Evolutionary conservation across 192 early-diverging fungal species (phyloP).

Genomic region (Coemansia sp.): DNA sequence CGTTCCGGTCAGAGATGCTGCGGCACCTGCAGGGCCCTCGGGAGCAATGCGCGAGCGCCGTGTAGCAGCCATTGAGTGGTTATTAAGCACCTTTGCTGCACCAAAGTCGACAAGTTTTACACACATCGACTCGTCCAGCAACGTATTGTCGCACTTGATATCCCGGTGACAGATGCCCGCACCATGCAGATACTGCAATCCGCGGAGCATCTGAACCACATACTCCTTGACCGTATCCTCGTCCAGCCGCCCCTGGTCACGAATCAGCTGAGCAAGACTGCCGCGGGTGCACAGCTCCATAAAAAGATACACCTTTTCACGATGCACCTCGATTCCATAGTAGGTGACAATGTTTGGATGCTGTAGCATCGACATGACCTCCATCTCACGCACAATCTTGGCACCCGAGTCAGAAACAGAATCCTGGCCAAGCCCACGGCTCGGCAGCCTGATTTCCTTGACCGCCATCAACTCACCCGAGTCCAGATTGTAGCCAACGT

Average conservation of each 20-base stretch:
- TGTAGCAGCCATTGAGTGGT: constrained; percentile 54
- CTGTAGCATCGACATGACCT: constrained; percentile 83
- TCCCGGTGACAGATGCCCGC: constrained; percentile 88
- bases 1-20: constrained; percentile 55
- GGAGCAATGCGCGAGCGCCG: constrained; percentile 32
- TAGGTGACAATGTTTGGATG: constrained; percentile 90
- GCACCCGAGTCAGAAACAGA: constrained; percentile 27
- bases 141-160: constrained; percentile 83
- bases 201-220: constrained; percentile 79
- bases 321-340: constrained; percentile 87
- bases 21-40: constrained; percentile 9
- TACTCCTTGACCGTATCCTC: constrained; percentile 69
- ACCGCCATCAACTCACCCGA: constrained; percentile 86
- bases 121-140: constrained; percentile 71
- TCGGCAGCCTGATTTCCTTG: constrained; percentile 86
- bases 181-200: constrained; percentile 79
- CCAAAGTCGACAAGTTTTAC: constrained; percentile 92
- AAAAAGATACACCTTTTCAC: constrained; percentile 84
- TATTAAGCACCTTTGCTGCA: constrained; percentile 80
- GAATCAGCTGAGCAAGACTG: constrained; percentile 64
- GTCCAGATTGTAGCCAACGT: constrained; percentile 79
- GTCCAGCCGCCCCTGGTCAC: constrained; percentile 76
- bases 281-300: constrained; percentile 90
- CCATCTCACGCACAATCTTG: constrained; percentile 87
- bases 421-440: constrained; percentile 36